Conservation (phyloP, 257 asterid species). For the Fraxinus excelsior region DNA sequence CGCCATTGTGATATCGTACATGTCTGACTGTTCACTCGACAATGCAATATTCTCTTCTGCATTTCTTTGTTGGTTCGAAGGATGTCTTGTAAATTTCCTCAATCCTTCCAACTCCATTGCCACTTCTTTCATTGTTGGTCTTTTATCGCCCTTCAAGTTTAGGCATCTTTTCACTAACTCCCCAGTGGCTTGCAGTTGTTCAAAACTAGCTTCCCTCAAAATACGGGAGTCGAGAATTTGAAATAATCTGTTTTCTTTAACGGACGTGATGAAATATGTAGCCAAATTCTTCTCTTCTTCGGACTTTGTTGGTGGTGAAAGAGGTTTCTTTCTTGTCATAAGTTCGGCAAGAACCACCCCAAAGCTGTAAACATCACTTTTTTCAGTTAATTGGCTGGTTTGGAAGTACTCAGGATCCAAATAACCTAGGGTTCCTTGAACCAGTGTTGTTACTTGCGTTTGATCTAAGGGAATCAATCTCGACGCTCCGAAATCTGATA, state of each 20-base stretch:
- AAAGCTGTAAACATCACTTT: constrained; percentile 55
- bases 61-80: constrained; percentile 32
- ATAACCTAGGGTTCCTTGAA: no score
- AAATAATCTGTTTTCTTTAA: constrained; percentile 25
- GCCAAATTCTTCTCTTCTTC: constrained; percentile 25
- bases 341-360: constrained; percentile 48
- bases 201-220: constrained; percentile 27
- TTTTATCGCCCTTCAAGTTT: constrained; percentile 18
- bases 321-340: constrained; percentile 41
- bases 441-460: no score
- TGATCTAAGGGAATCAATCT: no score
- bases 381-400: no score
- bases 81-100: constrained; percentile 40
- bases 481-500: no score
- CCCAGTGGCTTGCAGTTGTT: constrained; percentile 15
- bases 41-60: constrained; percentile 26
- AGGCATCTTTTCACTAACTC: constrained; percentile 23
- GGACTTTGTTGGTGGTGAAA: neutral
- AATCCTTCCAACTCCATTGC: constrained; percentile 49
- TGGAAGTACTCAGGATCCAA: no score
- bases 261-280: constrained; percentile 7
- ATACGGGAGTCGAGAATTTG: constrained; percentile 28
- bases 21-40: constrained; percentile 32
- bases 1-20: constrained; percentile 26
- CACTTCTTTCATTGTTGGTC: constrained; percentile 60